phyloP scores from a whole-genome alignment of 257 asterid species.

The Henckelia pumila region DNA sequence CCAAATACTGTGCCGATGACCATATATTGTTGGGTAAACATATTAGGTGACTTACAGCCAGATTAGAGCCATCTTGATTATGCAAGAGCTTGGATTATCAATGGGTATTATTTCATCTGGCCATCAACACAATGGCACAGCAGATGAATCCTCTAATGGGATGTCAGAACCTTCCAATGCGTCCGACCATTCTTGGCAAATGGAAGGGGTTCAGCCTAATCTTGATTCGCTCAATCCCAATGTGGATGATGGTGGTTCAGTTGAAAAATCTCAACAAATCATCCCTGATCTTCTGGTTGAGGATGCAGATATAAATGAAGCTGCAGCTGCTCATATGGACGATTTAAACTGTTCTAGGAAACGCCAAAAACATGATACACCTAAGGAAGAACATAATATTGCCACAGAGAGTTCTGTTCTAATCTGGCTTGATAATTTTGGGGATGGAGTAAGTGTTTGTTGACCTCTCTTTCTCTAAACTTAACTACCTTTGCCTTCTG shows the following conservation, averaged over 20 bases:
- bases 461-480: neutral
- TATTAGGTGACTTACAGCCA: slow-evolving; percentile 65
- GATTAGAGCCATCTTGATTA: slow-evolving; percentile 53
- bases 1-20: slow-evolving; percentile 3
- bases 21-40: slow-evolving; percentile 10
- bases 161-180: slow-evolving; percentile 26
- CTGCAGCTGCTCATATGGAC: slow-evolving; percentile 17
- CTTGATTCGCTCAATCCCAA: slow-evolving; percentile 20
- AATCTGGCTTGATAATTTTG: slow-evolving; percentile 51
- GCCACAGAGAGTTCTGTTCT: slow-evolving; percentile 51
- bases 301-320: slow-evolving; percentile 21
- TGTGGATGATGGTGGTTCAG: slow-evolving; percentile 21
- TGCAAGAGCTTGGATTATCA: slow-evolving; percentile 61
- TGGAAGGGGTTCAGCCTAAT: slow-evolving; percentile 18
- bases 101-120: slow-evolving; percentile 30
- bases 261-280: slow-evolving; percentile 19
- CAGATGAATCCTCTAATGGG: slow-evolving; percentile 30
- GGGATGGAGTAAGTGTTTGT: slow-evolving; percentile 59
- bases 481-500: neutral
- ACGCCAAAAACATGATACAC: slow-evolving; percentile 54
- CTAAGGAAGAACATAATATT: slow-evolving; percentile 27
- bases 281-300: slow-evolving; percentile 21
- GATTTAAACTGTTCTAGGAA: slow-evolving; percentile 36
- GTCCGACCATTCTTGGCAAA: slow-evolving; percentile 19
- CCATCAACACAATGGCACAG: slow-evolving; percentile 28